These are phyloP conservation scores for Flaveria floridana DNA, from an alignment of 140 eudicot genomes.

Conservation along the genomic window DNA sequence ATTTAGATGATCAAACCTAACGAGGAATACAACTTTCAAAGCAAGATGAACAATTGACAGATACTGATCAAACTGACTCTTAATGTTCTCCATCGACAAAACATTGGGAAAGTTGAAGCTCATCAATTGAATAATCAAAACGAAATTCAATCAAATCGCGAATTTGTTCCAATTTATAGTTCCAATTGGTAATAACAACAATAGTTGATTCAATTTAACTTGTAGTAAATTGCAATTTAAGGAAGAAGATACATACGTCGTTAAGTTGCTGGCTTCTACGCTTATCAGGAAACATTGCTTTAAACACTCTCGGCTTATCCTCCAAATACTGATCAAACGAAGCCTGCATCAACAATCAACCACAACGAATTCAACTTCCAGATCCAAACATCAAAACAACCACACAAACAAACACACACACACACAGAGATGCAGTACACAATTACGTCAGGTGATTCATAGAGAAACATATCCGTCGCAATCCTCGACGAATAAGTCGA, in stretches of 20 bases:
- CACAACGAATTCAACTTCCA: conserved; percentile 7
- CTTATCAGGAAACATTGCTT: conserved; percentile 78
- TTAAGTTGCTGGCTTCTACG: conserved; percentile 69
- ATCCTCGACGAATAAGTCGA: conserved; percentile 64
- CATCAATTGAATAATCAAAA: not conserved
- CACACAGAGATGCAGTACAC: conserved; percentile 9
- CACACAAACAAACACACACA: conserved; percentile 9
- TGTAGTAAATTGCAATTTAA: not conserved
- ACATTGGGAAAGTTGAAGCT: not conserved
- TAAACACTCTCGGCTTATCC: conserved; percentile 68
- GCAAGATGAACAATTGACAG: not conserved
- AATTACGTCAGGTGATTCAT: conserved; percentile 62
- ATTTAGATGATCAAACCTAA: not conserved
- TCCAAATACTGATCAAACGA: conserved; percentile 81
- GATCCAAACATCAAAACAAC: conserved; percentile 1
- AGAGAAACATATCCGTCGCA: conserved; percentile 67
- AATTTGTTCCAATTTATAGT: not conserved
- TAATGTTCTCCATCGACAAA: too few relatives aligned
- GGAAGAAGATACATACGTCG: conserved; percentile 39
- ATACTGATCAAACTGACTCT: not conserved
- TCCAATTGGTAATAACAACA: not conserved
- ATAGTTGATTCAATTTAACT: not conserved
- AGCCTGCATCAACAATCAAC: conserved; percentile 45
- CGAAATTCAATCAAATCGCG: not conserved
- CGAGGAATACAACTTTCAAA: not conserved